Evolutionary conservation across 139 green algal genomes (phyloP), one percentile per base, ranked within the genome.

Genomic region (Monoraphidium neglectum): DNA sequence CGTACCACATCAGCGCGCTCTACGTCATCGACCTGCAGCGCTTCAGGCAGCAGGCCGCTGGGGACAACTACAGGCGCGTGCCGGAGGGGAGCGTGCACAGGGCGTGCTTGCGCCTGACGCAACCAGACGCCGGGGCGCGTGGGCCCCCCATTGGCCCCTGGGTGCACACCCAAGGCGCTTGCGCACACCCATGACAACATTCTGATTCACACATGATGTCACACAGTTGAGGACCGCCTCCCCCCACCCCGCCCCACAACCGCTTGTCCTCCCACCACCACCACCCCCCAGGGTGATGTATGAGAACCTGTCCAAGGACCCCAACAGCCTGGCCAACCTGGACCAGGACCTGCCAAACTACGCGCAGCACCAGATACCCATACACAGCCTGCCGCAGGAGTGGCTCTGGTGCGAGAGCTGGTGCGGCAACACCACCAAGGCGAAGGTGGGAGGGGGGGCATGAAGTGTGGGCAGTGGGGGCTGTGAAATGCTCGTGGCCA

Each of bases 381-480:
- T 99, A 57, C 90, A 92, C 83, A 94, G 85, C 40, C 84, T 99
- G 67, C 93, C 93, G 3, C 85, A 95, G 85, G 90, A 98, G 82
- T 99, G 97, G 97, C 87, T 99, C 43, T 99, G 96, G 96, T 99
- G 97, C 75, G 97, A 99, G 87, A 97, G 92, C 16, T 99, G 97
- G 97, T 99, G 97, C 78, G 96, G 96, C 43, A 96, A 97, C 62
- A 75, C 83, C 5, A 99, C 93, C 16, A 97, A 98, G 78, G 5
- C 56, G n/a, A 81, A 85, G 85, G 85, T 90, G 54, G 37, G 82
- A 5, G 46, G 43, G 43, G 43, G 43, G 43, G 43, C 8, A 8
- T 8, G 43, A 12, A 12, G 43, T 12, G 43, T 8, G 43, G 43
- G 43, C 43, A 12, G 12, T 8, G 8, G 43, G 43, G 43, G 43